Percentiles rank a stretch among this genome's conserved stretches.
Evolutionary conservation across 1,284 basidiomycete genomes (phyloP).

Genomic region (Leucoagaricus sp.): DNA sequence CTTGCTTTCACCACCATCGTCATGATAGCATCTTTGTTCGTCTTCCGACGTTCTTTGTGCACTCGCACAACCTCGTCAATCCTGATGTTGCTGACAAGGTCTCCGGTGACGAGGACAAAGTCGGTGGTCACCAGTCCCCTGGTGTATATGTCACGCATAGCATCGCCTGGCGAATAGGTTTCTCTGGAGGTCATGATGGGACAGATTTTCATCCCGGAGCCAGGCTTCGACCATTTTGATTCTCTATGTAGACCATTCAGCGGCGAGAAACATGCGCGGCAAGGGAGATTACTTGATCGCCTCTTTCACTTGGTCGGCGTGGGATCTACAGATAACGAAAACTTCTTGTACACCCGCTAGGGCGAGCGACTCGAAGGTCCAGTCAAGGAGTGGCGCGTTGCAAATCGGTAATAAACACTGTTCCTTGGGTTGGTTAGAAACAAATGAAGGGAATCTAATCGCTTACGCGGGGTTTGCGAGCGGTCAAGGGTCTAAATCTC

Average conservation of each 20-base stretch:
- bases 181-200: constrained; percentile 87
- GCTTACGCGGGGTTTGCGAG: constrained; percentile 77
- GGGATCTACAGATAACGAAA: constrained; percentile 90
- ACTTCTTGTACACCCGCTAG: constrained; percentile 94
- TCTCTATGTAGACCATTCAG: constrained; percentile 43
- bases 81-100: constrained; percentile 92
- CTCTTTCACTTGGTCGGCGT: constrained; percentile 80
- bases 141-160: constrained; percentile 95
- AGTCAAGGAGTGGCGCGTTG: constrained; percentile 90
- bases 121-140: constrained; percentile 91
- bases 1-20: constrained; percentile 90
- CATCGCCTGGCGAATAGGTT: constrained; percentile 92
- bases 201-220: constrained; percentile 81
- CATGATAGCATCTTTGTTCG: constrained; percentile 94
- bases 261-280: constrained; percentile 12
- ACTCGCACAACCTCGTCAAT: constrained; percentile 87
- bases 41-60: constrained; percentile 86
- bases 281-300: constrained; percentile 69
- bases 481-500: constrained; percentile 87
- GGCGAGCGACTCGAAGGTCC: constrained; percentile 94
- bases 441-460: constrained; percentile 9
- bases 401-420: constrained; percentile 94
- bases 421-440: constrained; percentile 21
- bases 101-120: constrained; percentile 93
- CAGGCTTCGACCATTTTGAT: constrained; percentile 79